phyloP scores from a whole-genome alignment of 345 rosid genomes.

The Bruguiera sexangula region DNA sequence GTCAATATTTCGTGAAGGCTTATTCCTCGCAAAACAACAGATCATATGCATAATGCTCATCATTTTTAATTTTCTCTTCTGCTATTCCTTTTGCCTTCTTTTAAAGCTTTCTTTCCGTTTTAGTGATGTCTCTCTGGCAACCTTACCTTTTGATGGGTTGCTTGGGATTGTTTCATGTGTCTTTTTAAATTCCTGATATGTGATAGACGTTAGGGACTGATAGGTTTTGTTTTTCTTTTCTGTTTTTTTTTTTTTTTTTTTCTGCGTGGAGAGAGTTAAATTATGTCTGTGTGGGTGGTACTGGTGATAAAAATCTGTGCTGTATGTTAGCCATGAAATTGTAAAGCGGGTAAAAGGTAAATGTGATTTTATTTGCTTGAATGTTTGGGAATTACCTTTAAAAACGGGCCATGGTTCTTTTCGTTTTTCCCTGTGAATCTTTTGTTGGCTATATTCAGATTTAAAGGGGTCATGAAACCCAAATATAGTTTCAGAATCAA shows the following conservation, averaged over 20 bases:
- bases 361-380: constrained; percentile 48
- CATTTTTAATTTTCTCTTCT: neutral
- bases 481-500: constrained; percentile 11
- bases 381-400: constrained; percentile 28
- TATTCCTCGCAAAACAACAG: constrained; percentile 8
- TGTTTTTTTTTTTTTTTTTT: neutral
- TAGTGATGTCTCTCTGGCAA: constrained; percentile 23
- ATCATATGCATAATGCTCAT: constrained; percentile 12
- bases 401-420: constrained; percentile 16
- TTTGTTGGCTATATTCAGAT: constrained; percentile 17
- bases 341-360: constrained; percentile 25
- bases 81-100: constrained; percentile 2
- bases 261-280: neutral
- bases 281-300: constrained; percentile 25
- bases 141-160: constrained; percentile 41
- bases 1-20: constrained; percentile 15
- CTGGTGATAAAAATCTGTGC: constrained; percentile 38
- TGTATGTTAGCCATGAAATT: constrained; percentile 29
- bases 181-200: constrained; percentile 21
- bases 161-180: constrained; percentile 27
- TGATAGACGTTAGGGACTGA: constrained; percentile 2
- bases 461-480: constrained; percentile 19
- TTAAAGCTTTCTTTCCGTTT: constrained; percentile 25
- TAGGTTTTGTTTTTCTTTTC: too few relatives aligned
- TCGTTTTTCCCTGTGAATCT: constrained; percentile 3